A percentile compares a stretch with the other conserved stretches of the same genome.
Evolutionary conservation across 805 yeast species (phyloP).

Genomic region (Priceomyces carsonii): DNA sequence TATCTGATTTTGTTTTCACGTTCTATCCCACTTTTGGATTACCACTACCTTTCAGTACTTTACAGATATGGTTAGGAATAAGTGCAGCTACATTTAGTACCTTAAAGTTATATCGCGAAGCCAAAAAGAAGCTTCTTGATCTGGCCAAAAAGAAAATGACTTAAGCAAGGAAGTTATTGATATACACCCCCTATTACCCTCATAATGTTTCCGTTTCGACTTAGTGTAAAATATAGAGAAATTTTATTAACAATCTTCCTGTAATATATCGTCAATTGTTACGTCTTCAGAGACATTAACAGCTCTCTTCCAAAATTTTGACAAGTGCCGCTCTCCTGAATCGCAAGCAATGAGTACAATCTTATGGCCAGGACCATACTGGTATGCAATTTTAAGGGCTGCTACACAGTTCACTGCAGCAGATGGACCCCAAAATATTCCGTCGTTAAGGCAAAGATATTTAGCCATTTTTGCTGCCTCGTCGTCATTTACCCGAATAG

Average conservation of each 20-base stretch:
- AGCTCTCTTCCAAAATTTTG: slow-evolving; percentile 89
- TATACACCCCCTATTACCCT: too few species aligned
- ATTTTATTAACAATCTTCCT: slow-evolving; percentile 1
- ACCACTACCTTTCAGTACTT: slow-evolving; percentile 37
- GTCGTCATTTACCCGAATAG: slow-evolving; percentile 74
- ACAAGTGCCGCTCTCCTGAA: slow-evolving; percentile 84
- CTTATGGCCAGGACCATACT: slow-evolving; percentile 55
- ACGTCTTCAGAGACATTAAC: slow-evolving; percentile 35
- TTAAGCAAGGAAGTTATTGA: neutral
- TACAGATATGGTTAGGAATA: slow-evolving; percentile 49
- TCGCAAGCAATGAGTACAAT: slow-evolving; percentile 91
- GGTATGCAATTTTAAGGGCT: slow-evolving; percentile 57
- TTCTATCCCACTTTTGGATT: slow-evolving; percentile 41
- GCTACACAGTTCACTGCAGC: slow-evolving; percentile 95
- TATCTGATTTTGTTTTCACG: slow-evolving; percentile 42
- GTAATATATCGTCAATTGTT: slow-evolving; percentile 33
- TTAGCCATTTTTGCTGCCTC: slow-evolving; percentile 91
- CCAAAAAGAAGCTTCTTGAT: slow-evolving; percentile 26
- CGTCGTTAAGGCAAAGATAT: slow-evolving; percentile 77
- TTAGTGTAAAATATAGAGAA: too few species aligned
- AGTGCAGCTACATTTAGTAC: slow-evolving; percentile 40
- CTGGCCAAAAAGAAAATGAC: neutral
- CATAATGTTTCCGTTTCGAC: too few species aligned
- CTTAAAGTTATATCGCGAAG: slow-evolving; percentile 39
- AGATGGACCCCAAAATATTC: slow-evolving; percentile 87